Conservation (phyloP, 768 basidiomycete species). For the Pseudohyphozyma bogoriensis region DNA sequence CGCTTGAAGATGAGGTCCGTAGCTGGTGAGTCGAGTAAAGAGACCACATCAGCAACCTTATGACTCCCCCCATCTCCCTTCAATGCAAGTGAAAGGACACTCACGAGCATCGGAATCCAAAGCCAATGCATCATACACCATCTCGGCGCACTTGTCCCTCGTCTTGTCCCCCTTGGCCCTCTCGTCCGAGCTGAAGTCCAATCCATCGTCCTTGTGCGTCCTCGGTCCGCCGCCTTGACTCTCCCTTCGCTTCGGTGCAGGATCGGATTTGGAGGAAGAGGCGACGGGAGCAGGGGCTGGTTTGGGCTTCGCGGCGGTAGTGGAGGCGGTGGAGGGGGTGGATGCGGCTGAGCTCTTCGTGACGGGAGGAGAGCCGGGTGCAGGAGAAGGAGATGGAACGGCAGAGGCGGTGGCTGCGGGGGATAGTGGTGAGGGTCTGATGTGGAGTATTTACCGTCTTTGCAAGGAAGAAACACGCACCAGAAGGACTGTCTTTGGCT, state of each 20-base stretch:
- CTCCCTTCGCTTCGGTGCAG: constrained; percentile 7
- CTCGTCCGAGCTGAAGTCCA: background rate
- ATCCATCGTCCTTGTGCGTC: constrained; percentile 16
- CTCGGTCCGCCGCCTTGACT: constrained; percentile 17
- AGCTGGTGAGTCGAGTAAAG: constrained; percentile 47
- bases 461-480: background rate
- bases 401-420: background rate
- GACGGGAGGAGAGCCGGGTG: constrained; percentile 17
- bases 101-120: constrained; percentile 75
- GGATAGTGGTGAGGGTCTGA: background rate
- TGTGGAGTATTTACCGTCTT: too few species aligned
- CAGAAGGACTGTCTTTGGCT: constrained; percentile 6
- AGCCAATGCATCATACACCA: constrained; percentile 85
- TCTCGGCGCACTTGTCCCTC: constrained; percentile 73
- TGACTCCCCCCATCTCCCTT: background rate
- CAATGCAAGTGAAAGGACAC: constrained; percentile 38
- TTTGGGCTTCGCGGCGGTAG: constrained; percentile 30
- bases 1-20: constrained; percentile 56
- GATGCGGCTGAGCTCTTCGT: constrained; percentile 34
- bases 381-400: constrained; percentile 25
- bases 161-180: constrained; percentile 18
- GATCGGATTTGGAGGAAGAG: background rate
- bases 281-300: background rate
- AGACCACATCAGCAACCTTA: background rate
- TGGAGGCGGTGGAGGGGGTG: constrained; percentile 40